A percentile compares a stretch with the other conserved stretches of the same genome.
These are phyloP conservation scores for Carex myosuroides DNA, from an alignment of 176 grass and related monocot species.

Conservation along the genomic window DNA sequence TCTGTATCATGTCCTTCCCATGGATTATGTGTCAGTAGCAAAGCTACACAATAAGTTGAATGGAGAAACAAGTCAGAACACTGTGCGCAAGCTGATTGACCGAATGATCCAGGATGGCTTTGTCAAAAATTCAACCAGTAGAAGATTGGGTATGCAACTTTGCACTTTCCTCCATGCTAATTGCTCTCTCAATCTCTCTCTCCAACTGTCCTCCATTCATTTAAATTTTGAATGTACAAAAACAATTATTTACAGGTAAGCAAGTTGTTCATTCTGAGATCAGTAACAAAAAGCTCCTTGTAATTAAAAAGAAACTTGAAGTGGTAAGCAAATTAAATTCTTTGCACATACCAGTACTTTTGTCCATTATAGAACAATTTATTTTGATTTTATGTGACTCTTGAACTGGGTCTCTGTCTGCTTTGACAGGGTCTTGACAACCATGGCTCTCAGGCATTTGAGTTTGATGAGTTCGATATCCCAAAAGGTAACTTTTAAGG, in stretches of 20 bases:
- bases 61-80: slow-evolving; percentile 63
- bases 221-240: not conserved
- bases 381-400: not conserved
- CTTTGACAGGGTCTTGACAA: slow-evolving; percentile 44
- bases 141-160: slow-evolving; percentile 66
- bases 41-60: slow-evolving; percentile 91
- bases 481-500: slow-evolving; percentile 24
- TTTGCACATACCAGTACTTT: not conserved
- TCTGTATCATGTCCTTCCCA: slow-evolving; percentile 73
- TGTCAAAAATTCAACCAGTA: slow-evolving; percentile 63
- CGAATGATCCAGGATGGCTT: slow-evolving; percentile 95
- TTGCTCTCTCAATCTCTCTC: not conserved
- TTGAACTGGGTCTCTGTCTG: not conserved
- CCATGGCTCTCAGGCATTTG: slow-evolving; percentile 32
- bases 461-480: slow-evolving; percentile 31
- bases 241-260: slow-evolving; percentile 52
- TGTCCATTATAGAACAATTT: not conserved
- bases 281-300: slow-evolving; percentile 61
- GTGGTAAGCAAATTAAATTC: slow-evolving; percentile 37
- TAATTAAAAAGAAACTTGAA: slow-evolving; percentile 67
- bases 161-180: not conserved
- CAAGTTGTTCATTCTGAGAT: slow-evolving; percentile 76
- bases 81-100: slow-evolving; percentile 72
- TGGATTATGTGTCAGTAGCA: slow-evolving; percentile 80
- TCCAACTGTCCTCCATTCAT: not conserved